Evolutionary conservation across 768 basidiomycete genomes (phyloP).

Genomic region (Serpula lacrymans): DNA sequence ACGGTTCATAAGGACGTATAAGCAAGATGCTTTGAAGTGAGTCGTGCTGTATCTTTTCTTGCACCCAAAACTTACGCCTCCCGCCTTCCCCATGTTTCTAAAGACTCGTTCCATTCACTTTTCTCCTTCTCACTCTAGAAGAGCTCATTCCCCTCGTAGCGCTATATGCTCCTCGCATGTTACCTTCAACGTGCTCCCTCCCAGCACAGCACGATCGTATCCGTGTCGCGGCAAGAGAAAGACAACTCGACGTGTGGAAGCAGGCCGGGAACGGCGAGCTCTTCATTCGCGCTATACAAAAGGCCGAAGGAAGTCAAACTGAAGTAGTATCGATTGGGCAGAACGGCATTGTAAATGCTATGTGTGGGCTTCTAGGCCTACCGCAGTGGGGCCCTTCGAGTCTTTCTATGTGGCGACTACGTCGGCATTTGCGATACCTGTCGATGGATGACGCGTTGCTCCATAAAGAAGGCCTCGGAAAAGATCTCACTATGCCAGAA

Average conservation of each 20-base stretch:
- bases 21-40: conserved; percentile 70
- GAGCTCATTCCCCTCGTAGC: conserved; percentile 82
- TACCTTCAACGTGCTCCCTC: conserved; percentile 84
- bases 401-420: conserved; percentile 32
- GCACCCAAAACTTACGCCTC: conserved; percentile 7
- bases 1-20: conserved; percentile 64
- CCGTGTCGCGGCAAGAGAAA: conserved; percentile 45
- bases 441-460: conserved; percentile 64
- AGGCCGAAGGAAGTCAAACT: too few relatives aligned
- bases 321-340: too few relatives aligned
- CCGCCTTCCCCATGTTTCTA: not conserved
- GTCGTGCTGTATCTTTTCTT: conserved; percentile 6
- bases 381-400: conserved; percentile 35
- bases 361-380: conserved; percentile 32
- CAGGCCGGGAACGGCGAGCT: not conserved
- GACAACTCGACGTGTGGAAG: conserved; percentile 42
- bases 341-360: too few relatives aligned
- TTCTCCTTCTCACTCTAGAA: conserved; percentile 72
- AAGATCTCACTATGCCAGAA: conserved; percentile 48
- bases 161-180: conserved; percentile 78
- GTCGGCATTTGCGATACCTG: conserved; percentile 37
- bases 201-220: conserved; percentile 75
- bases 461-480: conserved; percentile 41
- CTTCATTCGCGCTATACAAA: not conserved
- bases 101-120: conserved; percentile 76